phyloP scores from a whole-genome alignment of 139 green algal species.

The Tetraselmis striata region DNA sequence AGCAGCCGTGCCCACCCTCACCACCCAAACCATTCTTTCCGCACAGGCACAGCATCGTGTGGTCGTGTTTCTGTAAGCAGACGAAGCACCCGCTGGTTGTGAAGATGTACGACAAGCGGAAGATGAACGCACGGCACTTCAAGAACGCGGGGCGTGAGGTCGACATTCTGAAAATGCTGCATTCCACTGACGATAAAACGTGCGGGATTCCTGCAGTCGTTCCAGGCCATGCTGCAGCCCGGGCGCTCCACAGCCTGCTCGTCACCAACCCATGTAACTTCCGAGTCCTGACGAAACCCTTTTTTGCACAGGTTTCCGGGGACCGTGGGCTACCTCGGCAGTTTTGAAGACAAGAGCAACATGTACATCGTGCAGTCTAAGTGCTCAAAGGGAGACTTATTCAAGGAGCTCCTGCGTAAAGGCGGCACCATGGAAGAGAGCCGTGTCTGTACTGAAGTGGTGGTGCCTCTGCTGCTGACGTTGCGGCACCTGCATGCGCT shows the following conservation, averaged over 20 bases:
- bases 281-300: neutral
- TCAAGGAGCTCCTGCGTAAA: constrained; percentile 55
- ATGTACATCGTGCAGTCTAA: constrained; percentile 74
- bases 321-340: constrained; percentile 38
- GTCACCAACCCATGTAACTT: no score
- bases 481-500: constrained; percentile 46
- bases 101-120: constrained; percentile 50
- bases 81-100: constrained; percentile 28
- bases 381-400: constrained; percentile 53
- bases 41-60: constrained; percentile 63
- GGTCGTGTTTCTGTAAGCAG: constrained; percentile 37
- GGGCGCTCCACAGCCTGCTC: no score
- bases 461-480: constrained; percentile 39
- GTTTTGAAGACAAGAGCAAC: constrained; percentile 52
- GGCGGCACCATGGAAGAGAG: constrained; percentile 51
- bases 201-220: neutral
- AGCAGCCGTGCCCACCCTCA: neutral
- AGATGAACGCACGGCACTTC: constrained; percentile 42
- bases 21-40: neutral
- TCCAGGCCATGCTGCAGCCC: neutral
- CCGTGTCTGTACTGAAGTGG: constrained; percentile 33
- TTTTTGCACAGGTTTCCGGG: constrained; percentile 47
- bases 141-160: constrained; percentile 55
- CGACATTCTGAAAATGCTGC: constrained; percentile 49
- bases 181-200: neutral